A percentile compares a stretch with the other conserved stretches of the same genome.
Evolutionary conservation across 805 yeast genomes (phyloP).

Genomic region (Ogataea corticis): DNA sequence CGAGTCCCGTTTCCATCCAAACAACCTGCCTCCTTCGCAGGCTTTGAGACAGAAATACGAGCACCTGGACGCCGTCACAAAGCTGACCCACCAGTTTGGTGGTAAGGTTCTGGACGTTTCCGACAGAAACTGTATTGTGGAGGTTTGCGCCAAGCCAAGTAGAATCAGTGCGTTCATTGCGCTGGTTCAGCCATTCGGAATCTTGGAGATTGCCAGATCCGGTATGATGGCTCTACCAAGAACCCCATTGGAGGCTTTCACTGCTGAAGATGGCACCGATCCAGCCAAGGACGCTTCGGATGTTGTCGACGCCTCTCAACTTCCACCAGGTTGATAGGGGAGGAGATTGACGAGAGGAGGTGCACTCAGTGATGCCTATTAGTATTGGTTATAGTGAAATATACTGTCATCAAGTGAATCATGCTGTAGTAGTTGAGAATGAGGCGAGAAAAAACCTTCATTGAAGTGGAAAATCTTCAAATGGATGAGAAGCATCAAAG

Average conservation of each 20-base stretch:
- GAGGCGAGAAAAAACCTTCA: too few relatives aligned
- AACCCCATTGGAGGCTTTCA: constrained; percentile 71
- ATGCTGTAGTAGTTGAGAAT: too few relatives aligned
- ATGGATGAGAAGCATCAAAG: too few relatives aligned
- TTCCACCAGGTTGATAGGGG: constrained; percentile 96
- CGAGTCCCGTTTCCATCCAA: constrained; percentile 73
- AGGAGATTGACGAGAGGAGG: too few relatives aligned
- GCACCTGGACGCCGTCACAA: constrained; percentile 82
- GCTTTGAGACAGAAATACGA: constrained; percentile 91
- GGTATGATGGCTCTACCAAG: constrained; percentile 99
- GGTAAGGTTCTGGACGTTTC: constrained; percentile 91
- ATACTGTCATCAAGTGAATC: too few relatives aligned
- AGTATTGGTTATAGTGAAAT: too few relatives aligned
- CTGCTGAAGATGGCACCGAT: constrained; percentile 49
- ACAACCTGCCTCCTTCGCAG: constrained; percentile 84
- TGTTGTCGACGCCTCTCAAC: constrained; percentile 80
- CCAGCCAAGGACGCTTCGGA: constrained; percentile 58
- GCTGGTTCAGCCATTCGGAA: constrained; percentile 92
- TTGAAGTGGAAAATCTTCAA: too few relatives aligned
- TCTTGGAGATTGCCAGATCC: constrained; percentile 92
- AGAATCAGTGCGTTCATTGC: constrained; percentile 85
- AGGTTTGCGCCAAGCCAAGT: constrained; percentile 90
- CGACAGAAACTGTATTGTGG: constrained; percentile 91
- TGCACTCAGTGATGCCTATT: too few relatives aligned
- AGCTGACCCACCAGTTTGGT: constrained; percentile 82